A percentile compares a stretch with the other conserved stretches of the same genome.
phyloP scores from a whole-genome alignment of 1,284 basidiomycete genomes.

The Termitomyces sp. region DNA sequence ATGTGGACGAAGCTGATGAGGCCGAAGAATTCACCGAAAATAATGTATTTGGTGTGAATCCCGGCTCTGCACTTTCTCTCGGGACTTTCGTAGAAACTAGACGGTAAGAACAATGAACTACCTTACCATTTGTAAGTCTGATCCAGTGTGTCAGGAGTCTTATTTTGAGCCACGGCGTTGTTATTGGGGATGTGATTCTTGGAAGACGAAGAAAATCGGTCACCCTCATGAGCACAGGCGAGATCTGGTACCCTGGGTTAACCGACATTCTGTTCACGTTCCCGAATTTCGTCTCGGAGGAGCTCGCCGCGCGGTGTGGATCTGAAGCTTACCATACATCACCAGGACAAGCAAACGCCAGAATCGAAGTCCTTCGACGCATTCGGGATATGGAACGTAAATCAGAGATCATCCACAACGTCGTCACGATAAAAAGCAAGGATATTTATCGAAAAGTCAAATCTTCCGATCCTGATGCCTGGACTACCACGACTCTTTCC shows the following conservation, averaged over 20 bases:
- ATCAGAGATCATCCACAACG: conserved; percentile 37
- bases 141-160: conserved; percentile 36
- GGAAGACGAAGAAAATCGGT: conserved; percentile 34
- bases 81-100: conserved; percentile 62
- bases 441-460: conserved; percentile 44
- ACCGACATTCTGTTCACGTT: conserved; percentile 56
- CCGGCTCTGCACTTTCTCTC: conserved; percentile 23
- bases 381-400: conserved; percentile 46
- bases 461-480: conserved; percentile 43
- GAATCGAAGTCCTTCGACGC: conserved; percentile 52
- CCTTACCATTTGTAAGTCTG: not conserved
- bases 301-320: conserved; percentile 49
- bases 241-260: conserved; percentile 41
- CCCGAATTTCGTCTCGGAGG: conserved; percentile 45
- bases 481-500: conserved; percentile 45
- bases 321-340: conserved; percentile 16
- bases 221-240: conserved; percentile 45
- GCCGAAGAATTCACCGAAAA: conserved; percentile 4
- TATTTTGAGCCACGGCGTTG: conserved; percentile 39
- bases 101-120: conserved; percentile 34
- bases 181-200: conserved; percentile 36
- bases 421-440: conserved; percentile 24
- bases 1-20: conserved; percentile 7
- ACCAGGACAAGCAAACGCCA: conserved; percentile 43
- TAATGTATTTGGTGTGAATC: too few relatives aligned